Percentiles rank a stretch among this genome's conserved stretches.
Evolutionary conservation across 805 yeast species (phyloP).

Genomic region (Schwanniomyces yamadae): DNA sequence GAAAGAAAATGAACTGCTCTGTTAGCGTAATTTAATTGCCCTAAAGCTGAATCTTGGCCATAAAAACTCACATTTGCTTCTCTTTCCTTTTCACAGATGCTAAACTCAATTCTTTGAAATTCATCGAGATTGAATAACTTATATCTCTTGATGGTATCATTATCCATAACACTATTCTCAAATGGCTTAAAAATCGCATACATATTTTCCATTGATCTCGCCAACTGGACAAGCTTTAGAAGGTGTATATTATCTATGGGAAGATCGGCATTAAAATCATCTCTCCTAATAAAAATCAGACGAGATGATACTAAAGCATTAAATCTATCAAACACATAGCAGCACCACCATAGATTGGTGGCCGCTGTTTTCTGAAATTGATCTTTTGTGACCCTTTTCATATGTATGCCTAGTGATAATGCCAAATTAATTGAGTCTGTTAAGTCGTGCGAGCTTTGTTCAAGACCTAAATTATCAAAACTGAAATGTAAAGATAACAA

Average conservation of each 20-base stretch:
- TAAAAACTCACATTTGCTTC: not conserved
- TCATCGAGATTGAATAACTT: slow-evolving; percentile 23
- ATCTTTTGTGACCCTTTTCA: slow-evolving; percentile 16
- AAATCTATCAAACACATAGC: slow-evolving; percentile 32
- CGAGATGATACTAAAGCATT: slow-evolving; percentile 28
- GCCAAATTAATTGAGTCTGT: slow-evolving; percentile 28
- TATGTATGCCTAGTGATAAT: slow-evolving; percentile 25
- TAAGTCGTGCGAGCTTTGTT: slow-evolving; percentile 30
- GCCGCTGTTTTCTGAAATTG: slow-evolving; percentile 15
- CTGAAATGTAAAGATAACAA: slow-evolving; percentile 26
- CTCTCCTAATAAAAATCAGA: slow-evolving; percentile 25
- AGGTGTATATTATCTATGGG: slow-evolving; percentile 26
- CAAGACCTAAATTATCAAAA: slow-evolving; percentile 27
- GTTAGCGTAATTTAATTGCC: slow-evolving; percentile 11
- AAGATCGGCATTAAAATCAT: slow-evolving; percentile 33
- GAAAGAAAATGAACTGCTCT: slow-evolving; percentile 20
- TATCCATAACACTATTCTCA: slow-evolving; percentile 13
- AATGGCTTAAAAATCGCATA: slow-evolving; percentile 23
- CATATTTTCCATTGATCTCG: slow-evolving; percentile 21
- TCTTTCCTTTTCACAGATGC: slow-evolving; percentile 22
- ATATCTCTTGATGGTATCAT: slow-evolving; percentile 14
- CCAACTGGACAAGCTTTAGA: slow-evolving; percentile 26
- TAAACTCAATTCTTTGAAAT: slow-evolving; percentile 25
- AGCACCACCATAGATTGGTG: slow-evolving; percentile 33
- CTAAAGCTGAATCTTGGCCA: not conserved